phyloP scores from a whole-genome alignment of 1,284 basidiomycete genomes.

The Irpex lacteus region DNA sequence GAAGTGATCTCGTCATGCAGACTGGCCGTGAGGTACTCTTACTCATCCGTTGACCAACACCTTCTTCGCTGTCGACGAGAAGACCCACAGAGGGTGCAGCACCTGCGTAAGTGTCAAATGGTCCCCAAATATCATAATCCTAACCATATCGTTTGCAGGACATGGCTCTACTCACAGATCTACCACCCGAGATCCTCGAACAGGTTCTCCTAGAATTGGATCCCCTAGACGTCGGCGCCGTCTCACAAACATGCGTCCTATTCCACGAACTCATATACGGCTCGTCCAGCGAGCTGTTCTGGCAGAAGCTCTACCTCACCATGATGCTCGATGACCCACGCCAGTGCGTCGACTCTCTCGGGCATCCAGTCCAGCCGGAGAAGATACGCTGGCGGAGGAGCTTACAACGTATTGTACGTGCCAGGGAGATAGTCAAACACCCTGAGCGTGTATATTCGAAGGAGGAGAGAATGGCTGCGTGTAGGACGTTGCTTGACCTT shows the following conservation, averaged over 20 bases:
- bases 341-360: conserved; percentile 40
- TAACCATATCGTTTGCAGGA: neutral
- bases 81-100: too few relatives aligned
- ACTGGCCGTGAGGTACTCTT: too few relatives aligned
- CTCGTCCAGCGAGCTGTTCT: conserved; percentile 44
- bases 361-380: conserved; percentile 27
- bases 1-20: too few relatives aligned
- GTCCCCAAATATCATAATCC: too few relatives aligned
- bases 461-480: conserved; percentile 39
- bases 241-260: conserved; percentile 47
- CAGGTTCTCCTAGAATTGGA: conserved; percentile 50
- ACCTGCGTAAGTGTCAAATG: too few relatives aligned
- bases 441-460: conserved; percentile 30
- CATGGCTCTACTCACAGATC: conserved; percentile 13
- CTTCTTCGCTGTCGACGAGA: too few relatives aligned
- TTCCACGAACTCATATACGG: conserved; percentile 45
- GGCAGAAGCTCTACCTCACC: conserved; percentile 59
- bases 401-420: conserved; percentile 50
- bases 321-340: conserved; percentile 61
- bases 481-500: conserved; percentile 50
- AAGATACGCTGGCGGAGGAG: conserved; percentile 51
- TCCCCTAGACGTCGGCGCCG: conserved; percentile 49
- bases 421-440: conserved; percentile 40
- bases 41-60: neutral
- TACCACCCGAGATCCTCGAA: conserved; percentile 58